Base-by-base conservation (phyloP, 257 asterid genomes). In the Solanum bulbocastanum region DNA sequence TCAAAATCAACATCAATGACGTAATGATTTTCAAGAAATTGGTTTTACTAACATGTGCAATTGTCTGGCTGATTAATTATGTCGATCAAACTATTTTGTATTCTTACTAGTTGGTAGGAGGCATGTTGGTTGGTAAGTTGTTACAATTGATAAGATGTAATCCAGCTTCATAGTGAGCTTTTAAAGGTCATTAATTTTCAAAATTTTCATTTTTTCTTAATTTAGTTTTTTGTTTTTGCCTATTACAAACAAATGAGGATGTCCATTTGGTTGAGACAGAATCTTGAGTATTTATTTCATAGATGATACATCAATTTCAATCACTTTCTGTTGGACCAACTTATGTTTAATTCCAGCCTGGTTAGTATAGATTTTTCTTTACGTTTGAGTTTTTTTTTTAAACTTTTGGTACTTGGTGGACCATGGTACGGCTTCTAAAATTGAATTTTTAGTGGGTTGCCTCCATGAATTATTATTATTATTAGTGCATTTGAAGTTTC, bases 101-200 rank as follows among this genome's bases (percentile, higher is more conserved):
- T 89, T 13, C 84, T 37, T 87, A 85, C 69, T 56, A 90, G 94
- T 92, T 93, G 94, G 94, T 89, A 89, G 94, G 93, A 86, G 87
- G 92, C 95, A 93, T 91, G 95, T 87, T 88, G 90, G 93, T 89
- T 88, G 92, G 85, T 89, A 90, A 90, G 89, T 91, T 81, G 91
- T 68, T 83, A 79, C 88, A 27, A 87, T 79, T 89, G 83, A 75
- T 65, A 62, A 42, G 87, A 74, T 83, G 75, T 76, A 30, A 76
- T 66, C 27, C 83, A 82, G 42, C 65, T 30, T 46, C 52, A 85
- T 84, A 82, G 86, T 86, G 87, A 88, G 35, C 37, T 83, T 62
- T 40, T 30, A 30, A 36, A 2, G 86, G 27, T 85, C 74, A 13
- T 52, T 27, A 25, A 8, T 44, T 83, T 83, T 85, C 20, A 14